phyloP scores from a whole-genome alignment of 208 protist genomes.

The Leishmania gerbilli region DNA sequence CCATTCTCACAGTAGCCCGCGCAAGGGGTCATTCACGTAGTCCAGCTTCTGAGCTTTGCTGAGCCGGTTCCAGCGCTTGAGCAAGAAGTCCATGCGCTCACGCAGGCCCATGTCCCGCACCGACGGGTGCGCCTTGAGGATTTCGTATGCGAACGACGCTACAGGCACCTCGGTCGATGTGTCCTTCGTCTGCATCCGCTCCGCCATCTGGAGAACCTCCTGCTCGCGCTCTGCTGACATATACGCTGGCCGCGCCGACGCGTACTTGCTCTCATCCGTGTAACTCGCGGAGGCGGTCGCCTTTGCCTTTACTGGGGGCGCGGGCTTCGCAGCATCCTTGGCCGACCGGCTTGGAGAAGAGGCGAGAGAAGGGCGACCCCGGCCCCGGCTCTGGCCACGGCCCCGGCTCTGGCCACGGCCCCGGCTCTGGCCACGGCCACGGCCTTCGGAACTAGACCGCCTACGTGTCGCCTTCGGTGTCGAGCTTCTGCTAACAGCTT shows the following conservation, averaged over 20 bases:
- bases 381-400: background rate
- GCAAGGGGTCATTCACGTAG: conserved; percentile 83
- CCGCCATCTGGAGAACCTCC: conserved; percentile 64
- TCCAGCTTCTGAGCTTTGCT: conserved; percentile 56
- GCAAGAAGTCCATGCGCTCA: conserved; percentile 89
- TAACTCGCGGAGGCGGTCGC: background rate
- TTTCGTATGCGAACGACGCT: conserved; percentile 80
- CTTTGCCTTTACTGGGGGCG: background rate
- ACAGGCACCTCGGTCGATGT: conserved; percentile 81
- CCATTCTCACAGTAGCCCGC: conserved; percentile 62
- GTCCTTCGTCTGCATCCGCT: conserved; percentile 84
- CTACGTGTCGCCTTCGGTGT: background rate
- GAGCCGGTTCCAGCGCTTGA: conserved; percentile 71
- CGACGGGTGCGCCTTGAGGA: conserved; percentile 81
- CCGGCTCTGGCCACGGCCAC: background rate
- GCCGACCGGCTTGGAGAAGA: conserved; percentile 1
- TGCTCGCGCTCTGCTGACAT: conserved; percentile 70
- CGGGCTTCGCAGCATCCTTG: background rate
- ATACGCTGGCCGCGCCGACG: conserved; percentile 41
- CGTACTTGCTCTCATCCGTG: background rate
- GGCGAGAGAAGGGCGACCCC: background rate
- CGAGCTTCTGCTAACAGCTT: conserved; percentile 1
- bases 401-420: background rate
- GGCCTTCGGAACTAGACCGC: conserved; percentile 5
- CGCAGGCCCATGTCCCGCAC: conserved; percentile 81